phyloP scores from a whole-genome alignment of 1,284 basidiomycete species.

The Termitomyces sp. region DNA sequence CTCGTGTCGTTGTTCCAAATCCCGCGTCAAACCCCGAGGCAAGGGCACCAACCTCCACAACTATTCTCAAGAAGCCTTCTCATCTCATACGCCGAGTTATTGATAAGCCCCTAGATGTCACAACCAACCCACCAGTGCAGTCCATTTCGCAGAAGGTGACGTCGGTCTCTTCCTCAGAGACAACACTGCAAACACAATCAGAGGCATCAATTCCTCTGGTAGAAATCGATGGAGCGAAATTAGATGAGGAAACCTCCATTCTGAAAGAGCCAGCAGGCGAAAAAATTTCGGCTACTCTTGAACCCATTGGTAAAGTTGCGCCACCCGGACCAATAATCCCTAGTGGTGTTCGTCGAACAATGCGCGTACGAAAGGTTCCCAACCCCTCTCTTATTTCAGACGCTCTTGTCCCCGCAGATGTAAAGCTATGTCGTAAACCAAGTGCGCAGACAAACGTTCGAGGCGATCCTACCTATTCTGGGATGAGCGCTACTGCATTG shows the following conservation, averaged over 20 bases:
- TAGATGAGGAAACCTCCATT: background rate
- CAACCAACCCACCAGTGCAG: background rate
- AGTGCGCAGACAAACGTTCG: slow-evolving; percentile 26
- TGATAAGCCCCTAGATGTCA: slow-evolving; percentile 4
- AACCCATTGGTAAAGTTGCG: slow-evolving; percentile 1
- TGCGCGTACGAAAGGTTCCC: slow-evolving; percentile 46
- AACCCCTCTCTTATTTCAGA: slow-evolving; percentile 28
- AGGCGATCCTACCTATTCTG: slow-evolving; percentile 45
- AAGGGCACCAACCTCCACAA: background rate
- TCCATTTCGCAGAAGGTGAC: background rate
- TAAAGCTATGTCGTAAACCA: slow-evolving; percentile 39
- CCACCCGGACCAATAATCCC: background rate
- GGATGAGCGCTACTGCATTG: slow-evolving; percentile 62
- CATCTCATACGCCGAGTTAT: slow-evolving; percentile 18
- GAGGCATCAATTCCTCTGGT: background rate
- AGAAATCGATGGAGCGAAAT: background rate
- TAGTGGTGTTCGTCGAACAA: slow-evolving; percentile 33
- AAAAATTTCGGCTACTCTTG: slow-evolving; percentile 2
- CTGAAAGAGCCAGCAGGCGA: background rate
- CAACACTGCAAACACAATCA: background rate
- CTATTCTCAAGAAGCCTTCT: slow-evolving; percentile 10
- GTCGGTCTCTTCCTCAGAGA: background rate
- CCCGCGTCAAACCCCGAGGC: slow-evolving; percentile 11
- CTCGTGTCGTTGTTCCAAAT: slow-evolving; percentile 14
- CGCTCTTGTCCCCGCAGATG: slow-evolving; percentile 21